Conservation (phyloP, 257 asterid genomes). For the Verbascum thapsus region DNA sequence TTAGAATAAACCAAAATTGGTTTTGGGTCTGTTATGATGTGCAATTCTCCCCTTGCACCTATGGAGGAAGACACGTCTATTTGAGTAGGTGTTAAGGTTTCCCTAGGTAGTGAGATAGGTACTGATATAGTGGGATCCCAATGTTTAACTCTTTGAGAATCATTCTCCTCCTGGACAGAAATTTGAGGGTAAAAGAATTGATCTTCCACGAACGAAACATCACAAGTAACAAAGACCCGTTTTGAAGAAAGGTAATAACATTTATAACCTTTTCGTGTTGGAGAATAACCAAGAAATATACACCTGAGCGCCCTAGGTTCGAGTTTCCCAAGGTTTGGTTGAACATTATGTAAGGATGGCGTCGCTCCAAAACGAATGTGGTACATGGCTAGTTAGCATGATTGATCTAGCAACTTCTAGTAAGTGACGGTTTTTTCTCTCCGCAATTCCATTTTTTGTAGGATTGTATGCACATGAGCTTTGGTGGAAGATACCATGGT, state of each 20-base stretch:
- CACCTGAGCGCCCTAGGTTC: constrained; percentile 11
- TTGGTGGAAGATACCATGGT: background rate
- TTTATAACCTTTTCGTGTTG: constrained; percentile 25
- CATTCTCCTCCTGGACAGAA: constrained; percentile 2
- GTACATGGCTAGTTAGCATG: constrained; percentile 6
- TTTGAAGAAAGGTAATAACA: constrained; percentile 12
- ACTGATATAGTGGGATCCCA: too few relatives aligned
- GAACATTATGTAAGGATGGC: background rate
- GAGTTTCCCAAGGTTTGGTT: background rate
- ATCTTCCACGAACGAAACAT: constrained; percentile 11
- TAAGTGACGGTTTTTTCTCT: constrained; percentile 14
- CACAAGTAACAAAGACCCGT: constrained; percentile 7
- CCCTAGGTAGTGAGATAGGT: too few relatives aligned
- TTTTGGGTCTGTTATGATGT: too few relatives aligned
- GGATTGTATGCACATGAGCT: constrained; percentile 4
- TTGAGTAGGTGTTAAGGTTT: too few relatives aligned
- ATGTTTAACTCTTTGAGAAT: background rate
- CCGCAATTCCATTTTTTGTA: constrained; percentile 5
- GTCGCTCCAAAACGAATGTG: constrained; percentile 5
- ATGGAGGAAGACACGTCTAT: too few relatives aligned
- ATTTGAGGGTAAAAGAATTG: constrained; percentile 8
- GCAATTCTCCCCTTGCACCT: too few relatives aligned
- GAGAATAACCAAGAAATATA: constrained; percentile 6
- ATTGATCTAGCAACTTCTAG: constrained; percentile 19
- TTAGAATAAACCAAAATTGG: too few relatives aligned